phyloP scores from a whole-genome alignment of 202 grass and related monocot genomes.

The Cymbopogon flexuosus region DNA sequence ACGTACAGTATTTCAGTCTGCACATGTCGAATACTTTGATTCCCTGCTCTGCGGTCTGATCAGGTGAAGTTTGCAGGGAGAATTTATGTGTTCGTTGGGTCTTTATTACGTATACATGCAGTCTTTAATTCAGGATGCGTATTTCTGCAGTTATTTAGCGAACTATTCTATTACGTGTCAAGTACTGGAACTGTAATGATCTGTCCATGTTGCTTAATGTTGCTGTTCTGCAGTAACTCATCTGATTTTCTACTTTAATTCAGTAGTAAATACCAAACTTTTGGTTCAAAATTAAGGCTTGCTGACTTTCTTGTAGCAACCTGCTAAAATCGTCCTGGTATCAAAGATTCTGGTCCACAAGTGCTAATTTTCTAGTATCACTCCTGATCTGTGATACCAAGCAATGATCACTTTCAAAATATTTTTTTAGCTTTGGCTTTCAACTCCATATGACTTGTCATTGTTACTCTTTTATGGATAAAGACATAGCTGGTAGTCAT shows the following conservation, averaged over 20 bases:
- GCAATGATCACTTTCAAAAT: not conserved
- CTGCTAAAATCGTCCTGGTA: not conserved
- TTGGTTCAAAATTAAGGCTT: not conserved
- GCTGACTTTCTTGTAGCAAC: constrained; percentile 17
- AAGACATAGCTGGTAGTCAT: constrained; percentile 19
- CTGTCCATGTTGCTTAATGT: not conserved
- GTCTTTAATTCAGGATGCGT: constrained; percentile 4
- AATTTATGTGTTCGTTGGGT: constrained; percentile 4
- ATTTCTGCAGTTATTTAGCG: not conserved
- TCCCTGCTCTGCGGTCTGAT: constrained; percentile 2
- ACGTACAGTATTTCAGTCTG: not conserved
- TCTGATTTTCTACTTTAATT: not conserved
- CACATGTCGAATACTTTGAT: not conserved
- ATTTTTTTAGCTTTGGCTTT: constrained; percentile 1
- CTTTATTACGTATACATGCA: not conserved
- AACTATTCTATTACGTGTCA: constrained; percentile 14
- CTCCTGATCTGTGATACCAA: not conserved
- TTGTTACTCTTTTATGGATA: constrained; percentile 19
- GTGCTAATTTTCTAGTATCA: not conserved
- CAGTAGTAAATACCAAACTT: not conserved
- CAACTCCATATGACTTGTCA: constrained; percentile 14
- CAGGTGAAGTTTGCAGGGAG: not conserved
- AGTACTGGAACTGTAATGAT: not conserved
- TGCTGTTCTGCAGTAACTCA: not conserved
- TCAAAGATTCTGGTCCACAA: not conserved